Evolutionary conservation across 2,329 filamentous ascomycete genomes (phyloP).

Genomic region (Ophiobolus disseminans): DNA sequence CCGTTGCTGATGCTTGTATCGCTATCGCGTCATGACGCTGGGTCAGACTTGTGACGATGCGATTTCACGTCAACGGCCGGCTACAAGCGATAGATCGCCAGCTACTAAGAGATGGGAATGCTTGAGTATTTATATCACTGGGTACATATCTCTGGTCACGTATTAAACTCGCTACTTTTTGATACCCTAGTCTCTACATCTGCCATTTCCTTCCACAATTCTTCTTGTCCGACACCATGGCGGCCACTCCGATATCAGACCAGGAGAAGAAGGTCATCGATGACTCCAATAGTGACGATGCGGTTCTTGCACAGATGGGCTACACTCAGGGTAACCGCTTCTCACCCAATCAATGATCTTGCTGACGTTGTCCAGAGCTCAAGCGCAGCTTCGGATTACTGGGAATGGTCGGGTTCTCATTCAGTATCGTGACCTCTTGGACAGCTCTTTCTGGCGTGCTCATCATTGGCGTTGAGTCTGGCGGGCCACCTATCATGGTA

Average conservation of each 20-base stretch:
- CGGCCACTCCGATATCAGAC: constrained; percentile 15
- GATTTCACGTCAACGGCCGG: neutral
- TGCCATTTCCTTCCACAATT: neutral
- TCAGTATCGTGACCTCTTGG: constrained; percentile 66
- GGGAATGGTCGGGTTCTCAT: constrained; percentile 66
- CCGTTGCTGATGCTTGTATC: constrained; percentile 10
- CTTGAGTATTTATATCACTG: no score
- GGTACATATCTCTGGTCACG: no score
- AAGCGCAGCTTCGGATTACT: constrained; percentile 63
- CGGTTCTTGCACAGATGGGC: constrained; percentile 49
- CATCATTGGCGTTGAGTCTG: constrained; percentile 62
- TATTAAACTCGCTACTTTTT: no score
- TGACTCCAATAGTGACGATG: constrained; percentile 44
- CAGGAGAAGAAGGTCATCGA: constrained; percentile 32
- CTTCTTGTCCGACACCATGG: constrained; percentile 11
- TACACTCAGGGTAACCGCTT: constrained; percentile 46
- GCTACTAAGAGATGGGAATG: no score
- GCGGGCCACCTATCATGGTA: constrained; percentile 66
- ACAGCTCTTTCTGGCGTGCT: constrained; percentile 64
- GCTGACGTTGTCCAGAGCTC: constrained; percentile 53
- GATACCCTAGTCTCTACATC: no score
- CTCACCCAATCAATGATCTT: neutral
- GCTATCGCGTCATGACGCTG: constrained; percentile 18
- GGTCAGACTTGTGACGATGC: neutral
- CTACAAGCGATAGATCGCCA: constrained; percentile 6